Evolutionary conservation across 306 rosid genomes (phyloP).

Genomic region (Aeschynomene evenia): DNA sequence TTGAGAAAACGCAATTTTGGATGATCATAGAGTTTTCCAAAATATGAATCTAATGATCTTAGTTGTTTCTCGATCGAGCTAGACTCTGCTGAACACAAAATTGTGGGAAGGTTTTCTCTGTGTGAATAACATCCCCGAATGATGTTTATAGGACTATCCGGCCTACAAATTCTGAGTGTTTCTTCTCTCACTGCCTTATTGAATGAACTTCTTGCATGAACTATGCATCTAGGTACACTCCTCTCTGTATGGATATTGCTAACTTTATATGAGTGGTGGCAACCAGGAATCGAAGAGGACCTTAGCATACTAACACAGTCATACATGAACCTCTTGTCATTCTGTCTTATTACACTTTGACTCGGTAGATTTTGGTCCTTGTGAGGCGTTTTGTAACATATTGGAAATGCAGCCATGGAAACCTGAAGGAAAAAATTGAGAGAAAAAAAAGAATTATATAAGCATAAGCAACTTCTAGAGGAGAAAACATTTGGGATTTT

Average conservation of each 20-base stretch:
- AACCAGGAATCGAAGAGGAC: conserved; percentile 17
- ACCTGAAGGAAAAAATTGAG: conserved; percentile 34
- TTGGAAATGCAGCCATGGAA: conserved; percentile 58
- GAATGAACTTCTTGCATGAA: conserved; percentile 22
- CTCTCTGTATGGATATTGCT: conserved; percentile 19
- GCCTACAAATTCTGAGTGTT: conserved; percentile 2
- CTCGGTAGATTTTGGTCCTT: conserved; percentile 34
- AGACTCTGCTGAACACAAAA: conserved; percentile 43
- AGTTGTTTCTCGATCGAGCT: conserved; percentile 48
- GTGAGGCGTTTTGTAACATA: conserved; percentile 43
- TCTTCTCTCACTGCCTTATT: conserved; percentile 6
- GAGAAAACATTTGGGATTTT: background rate
- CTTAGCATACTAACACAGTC: conserved; percentile 1
- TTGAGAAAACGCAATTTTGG: conserved; percentile 24
- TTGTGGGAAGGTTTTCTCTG: background rate
- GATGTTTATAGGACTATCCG: conserved; percentile 23
- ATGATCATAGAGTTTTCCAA: conserved; percentile 52
- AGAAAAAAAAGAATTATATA: too few relatives aligned
- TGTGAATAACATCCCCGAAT: conserved; percentile 32
- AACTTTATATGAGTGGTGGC: too few relatives aligned
- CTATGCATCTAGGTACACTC: background rate
- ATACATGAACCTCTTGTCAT: conserved; percentile 26
- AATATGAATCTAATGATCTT: conserved; percentile 62
- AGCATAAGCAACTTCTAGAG: background rate
- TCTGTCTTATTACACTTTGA: conserved; percentile 23